Percentiles rank a stretch among this genome's conserved stretches.
These are phyloP conservation scores for Abrus precatorius DNA, from an alignment of 306 rosid genomes.

Conservation along the genomic window DNA sequence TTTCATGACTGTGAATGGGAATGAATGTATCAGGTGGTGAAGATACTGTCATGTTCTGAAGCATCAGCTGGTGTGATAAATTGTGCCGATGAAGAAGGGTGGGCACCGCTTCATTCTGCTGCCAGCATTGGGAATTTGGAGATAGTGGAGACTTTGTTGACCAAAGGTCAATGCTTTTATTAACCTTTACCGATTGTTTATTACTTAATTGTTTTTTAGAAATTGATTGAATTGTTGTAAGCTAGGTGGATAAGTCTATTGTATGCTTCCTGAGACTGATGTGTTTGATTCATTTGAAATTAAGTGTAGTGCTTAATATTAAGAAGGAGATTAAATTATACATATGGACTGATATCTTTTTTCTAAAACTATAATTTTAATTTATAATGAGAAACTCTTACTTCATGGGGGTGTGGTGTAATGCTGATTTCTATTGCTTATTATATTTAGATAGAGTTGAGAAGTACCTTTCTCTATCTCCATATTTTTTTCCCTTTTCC, in stretches of 20 bases:
- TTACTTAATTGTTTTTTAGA: neutral
- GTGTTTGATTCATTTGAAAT: conserved; percentile 21
- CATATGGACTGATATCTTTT: neutral
- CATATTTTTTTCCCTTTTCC: neutral
- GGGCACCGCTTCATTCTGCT: conserved; percentile 95
- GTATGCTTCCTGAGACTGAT: neutral
- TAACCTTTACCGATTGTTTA: neutral
- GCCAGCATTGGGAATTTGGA: conserved; percentile 80
- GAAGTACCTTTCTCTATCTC: neutral
- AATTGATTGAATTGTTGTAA: conserved; percentile 17
- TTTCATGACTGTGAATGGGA: neutral
- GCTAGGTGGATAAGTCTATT: neutral
- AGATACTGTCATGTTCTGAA: conserved; percentile 63
- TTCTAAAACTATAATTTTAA: neutral
- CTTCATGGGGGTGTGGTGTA: neutral
- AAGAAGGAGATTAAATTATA: neutral
- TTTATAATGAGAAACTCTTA: neutral
- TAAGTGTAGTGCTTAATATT: neutral
- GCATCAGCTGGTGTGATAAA: conserved; percentile 63
- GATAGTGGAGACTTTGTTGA: conserved; percentile 66
- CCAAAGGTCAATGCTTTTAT: conserved; percentile 56
- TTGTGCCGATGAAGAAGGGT: conserved; percentile 88
- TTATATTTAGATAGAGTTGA: conserved; percentile 4
- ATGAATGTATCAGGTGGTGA: conserved; percentile 63
- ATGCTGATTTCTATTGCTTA: conserved; percentile 7